phyloP scores from a whole-genome alignment of 1,284 basidiomycete genomes.

The Ustilago xerochloae region DNA sequence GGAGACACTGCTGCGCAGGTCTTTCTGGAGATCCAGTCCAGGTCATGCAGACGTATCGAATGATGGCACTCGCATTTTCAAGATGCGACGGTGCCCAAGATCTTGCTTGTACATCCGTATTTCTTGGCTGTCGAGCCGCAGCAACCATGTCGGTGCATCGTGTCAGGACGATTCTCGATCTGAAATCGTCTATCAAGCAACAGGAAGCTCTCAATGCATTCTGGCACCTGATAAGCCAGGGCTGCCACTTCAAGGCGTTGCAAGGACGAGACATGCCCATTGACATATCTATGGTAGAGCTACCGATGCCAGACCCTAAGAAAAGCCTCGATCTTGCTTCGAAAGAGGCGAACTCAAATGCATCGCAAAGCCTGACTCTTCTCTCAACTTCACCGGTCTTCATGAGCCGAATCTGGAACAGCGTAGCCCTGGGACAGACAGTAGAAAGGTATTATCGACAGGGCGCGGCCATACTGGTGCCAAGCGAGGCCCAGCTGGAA shows the following conservation, averaged over 20 bases:
- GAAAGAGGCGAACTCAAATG: neutral
- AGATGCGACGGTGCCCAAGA: slow-evolving; percentile 9
- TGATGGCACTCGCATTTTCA: slow-evolving; percentile 11
- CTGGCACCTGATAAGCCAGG: slow-evolving; percentile 11
- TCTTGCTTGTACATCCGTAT: slow-evolving; percentile 1
- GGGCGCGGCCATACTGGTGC: slow-evolving; percentile 6
- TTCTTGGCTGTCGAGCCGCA: slow-evolving; percentile 11
- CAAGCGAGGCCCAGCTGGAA: slow-evolving; percentile 4
- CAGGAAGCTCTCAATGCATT: slow-evolving; percentile 11
- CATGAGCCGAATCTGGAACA: slow-evolving; percentile 15
- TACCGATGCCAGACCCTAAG: slow-evolving; percentile 13
- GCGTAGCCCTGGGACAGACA: slow-evolving; percentile 14
- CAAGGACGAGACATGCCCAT: slow-evolving; percentile 11
- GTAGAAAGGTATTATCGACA: slow-evolving; percentile 12
- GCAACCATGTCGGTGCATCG: slow-evolving; percentile 7
- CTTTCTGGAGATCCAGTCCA: slow-evolving; percentile 1
- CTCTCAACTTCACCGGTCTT: slow-evolving; percentile 13
- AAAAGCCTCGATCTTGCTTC: neutral
- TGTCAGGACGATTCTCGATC: neutral
- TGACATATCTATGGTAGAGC: slow-evolving; percentile 7
- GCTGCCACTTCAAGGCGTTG: slow-evolving; percentile 10
- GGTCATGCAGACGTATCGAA: slow-evolving; percentile 13
- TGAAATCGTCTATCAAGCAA: neutral
- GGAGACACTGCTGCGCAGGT: slow-evolving; percentile 3
- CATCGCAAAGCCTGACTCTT: neutral